Percentiles rank a stretch among this genome's conserved stretches.
Conservation (phyloP, 805 yeast genomes). For the Torulaspora franciscae region DNA sequence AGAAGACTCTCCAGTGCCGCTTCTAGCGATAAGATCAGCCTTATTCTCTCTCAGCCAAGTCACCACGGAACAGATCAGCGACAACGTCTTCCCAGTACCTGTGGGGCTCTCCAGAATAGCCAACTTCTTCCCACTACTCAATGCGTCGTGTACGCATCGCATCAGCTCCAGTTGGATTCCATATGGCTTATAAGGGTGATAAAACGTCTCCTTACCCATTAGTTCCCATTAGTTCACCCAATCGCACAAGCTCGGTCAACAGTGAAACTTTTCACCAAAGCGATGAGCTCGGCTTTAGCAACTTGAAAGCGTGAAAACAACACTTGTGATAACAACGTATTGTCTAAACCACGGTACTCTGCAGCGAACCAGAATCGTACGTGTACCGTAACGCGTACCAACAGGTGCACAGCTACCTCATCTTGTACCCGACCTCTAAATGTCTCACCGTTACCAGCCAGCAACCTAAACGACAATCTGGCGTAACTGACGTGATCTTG, state of each 20-base stretch:
- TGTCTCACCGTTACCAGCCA: background rate
- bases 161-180: constrained; percentile 71
- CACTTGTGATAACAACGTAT: no score
- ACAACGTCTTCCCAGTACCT: constrained; percentile 89
- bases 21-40: constrained; percentile 14
- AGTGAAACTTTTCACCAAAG: background rate
- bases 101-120: constrained; percentile 92
- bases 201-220: constrained; percentile 32
- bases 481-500: constrained; percentile 1
- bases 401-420: background rate
- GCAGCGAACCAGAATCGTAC: background rate
- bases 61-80: constrained; percentile 78
- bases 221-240: background rate
- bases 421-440: background rate
- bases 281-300: background rate
- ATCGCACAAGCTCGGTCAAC: background rate
- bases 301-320: background rate
- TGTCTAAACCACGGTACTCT: background rate
- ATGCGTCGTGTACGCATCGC: constrained; percentile 63
- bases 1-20: constrained; percentile 11
- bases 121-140: constrained; percentile 48
- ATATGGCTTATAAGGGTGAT: constrained; percentile 83
- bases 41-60: constrained; percentile 69
- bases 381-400: background rate
- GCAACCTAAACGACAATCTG: background rate